Base-by-base conservation (phyloP, 805 yeast species). In the Wickerhamomyces mucosus region DNA sequence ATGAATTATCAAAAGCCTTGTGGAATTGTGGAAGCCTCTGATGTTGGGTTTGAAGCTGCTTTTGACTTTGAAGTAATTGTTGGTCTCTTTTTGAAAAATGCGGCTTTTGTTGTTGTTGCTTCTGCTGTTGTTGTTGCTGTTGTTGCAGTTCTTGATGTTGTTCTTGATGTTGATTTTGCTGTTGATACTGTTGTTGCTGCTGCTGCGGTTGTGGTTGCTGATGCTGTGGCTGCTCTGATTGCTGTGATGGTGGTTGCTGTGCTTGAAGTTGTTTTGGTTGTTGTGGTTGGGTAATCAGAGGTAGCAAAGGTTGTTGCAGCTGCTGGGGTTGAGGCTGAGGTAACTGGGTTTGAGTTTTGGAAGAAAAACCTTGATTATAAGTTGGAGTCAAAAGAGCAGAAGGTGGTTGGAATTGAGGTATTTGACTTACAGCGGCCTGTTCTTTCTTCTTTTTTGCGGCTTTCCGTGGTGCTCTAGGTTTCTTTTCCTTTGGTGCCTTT, bases 381-480 rank as follows among this genome's bases (percentile, higher is more conserved):
- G n/a, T n/a, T n/a, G n/a, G n/a, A n/a, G n/a, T n/a, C n/a, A n/a
- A n/a, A n/a, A n/a, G n/a, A n/a, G n/a, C n/a, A n/a, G n/a, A n/a
- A n/a, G n/a, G n/a, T n/a, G n/a, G n/a, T n/a, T n/a, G n/a, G n/a
- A n/a, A n/a, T n/a, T n/a, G n/a, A n/a, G n/a, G n/a, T n/a, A n/a
- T n/a, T n/a, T n/a, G n/a, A n/a, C n/a, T n/a, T n/a, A 44, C 47
- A 7, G 28, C 14, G 4, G 44, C 41, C n/a, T 36, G 36, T 12
- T 44, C 44, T 19, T 45, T 48, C 42, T 43, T 44, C 43, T 45
- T 48, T 35, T 48, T 51, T 4, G 45, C 31, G 5, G 45, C 26
- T 37, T 47, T 51, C 27, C 48, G 49, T 22, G 54, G 55, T 11
- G 50, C 44, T 23, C 45, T 39, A 25, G 50, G 45, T 31, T 49